Conservation (phyloP, 352 stramenopile genomes). For the Pythium apleroticum region DNA sequence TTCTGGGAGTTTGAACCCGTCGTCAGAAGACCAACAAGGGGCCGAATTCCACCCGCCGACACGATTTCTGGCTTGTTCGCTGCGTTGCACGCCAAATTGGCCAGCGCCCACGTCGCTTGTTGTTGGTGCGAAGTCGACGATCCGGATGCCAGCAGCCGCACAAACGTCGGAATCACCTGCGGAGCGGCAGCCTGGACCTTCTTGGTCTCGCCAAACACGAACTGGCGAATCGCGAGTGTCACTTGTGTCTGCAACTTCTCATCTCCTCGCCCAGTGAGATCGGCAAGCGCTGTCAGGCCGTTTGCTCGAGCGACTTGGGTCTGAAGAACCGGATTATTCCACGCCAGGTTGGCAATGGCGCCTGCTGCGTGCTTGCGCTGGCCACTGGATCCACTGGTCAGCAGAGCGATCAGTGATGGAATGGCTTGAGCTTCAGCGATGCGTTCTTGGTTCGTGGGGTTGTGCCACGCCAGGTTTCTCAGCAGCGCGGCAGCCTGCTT, state of each 20-base stretch:
- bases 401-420: slow-evolving; percentile 3
- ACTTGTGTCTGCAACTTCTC: slow-evolving; percentile 24
- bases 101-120: slow-evolving; percentile 19
- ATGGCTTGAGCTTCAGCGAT: slow-evolving; percentile 15
- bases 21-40: slow-evolving; percentile 9
- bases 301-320: slow-evolving; percentile 11
- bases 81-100: slow-evolving; percentile 22
- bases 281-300: slow-evolving; percentile 4
- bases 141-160: slow-evolving; percentile 7
- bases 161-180: slow-evolving; percentile 11
- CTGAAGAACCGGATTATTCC: slow-evolving; percentile 18
- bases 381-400: slow-evolving; percentile 4
- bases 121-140: slow-evolving; percentile 6
- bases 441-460: slow-evolving; percentile 15
- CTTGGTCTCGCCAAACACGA: slow-evolving; percentile 21
- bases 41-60: slow-evolving; percentile 6
- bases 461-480: slow-evolving; percentile 24
- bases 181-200: slow-evolving; percentile 16
- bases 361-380: slow-evolving; percentile 23
- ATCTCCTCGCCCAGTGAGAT: slow-evolving; percentile 11
- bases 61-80: slow-evolving; percentile 29
- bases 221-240: slow-evolving; percentile 16
- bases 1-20: slow-evolving; percentile 10
- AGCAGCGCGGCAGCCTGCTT: slow-evolving; percentile 22
- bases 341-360: slow-evolving; percentile 22